Evolutionary conservation across 2,329 filamentous ascomycete species (phyloP), one percentile per base, ranked within the genome.

Genomic region (Polytolypa hystricis): DNA sequence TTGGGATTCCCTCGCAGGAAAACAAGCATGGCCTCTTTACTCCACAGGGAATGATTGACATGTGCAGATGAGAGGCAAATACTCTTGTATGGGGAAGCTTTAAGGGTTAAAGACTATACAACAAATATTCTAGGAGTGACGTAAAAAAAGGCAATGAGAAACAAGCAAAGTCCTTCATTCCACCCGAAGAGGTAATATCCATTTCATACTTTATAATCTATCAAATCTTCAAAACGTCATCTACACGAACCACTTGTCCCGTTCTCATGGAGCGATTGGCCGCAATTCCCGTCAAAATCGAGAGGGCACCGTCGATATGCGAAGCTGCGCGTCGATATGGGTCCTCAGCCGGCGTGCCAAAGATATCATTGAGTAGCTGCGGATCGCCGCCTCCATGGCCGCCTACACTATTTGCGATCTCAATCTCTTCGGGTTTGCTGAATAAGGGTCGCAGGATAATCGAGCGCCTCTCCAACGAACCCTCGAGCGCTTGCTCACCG

Each of bases 341-440:
- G 47, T 77, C 71, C 8, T 65, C 61, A 1, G 65, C 62, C 0
- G 63, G 60, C 42, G 67, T 65, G 0, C 72, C 73, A 47, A 79
- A 76, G 8, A 78, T 38, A 44, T 78, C 73, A 20, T 69, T 65
- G 20, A 79, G 47, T 35, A 79, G 44, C 1, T 75, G 66, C 0
- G 65, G 64, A 44, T 78, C 74, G 0, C 74, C 74, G 2, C 74
- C 74, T 1, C 74, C 74, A 39, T 79, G 74, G 0, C 72, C 73
- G 0, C 74, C 74, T 5, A 43, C 35, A 6, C 66, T 66, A 3
- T 68, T 64, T 0, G 59, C 57, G 16, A 78, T 67, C 42, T 70
- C 64, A 5, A 78, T 60, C 45, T 74, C 70, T 11, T 60, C 51
- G 0, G 74, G 73, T 51, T 73, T 71, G 47, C 70, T 67, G 39